Percentiles rank a stretch among this genome's conserved stretches.
These are phyloP conservation scores for Pueraria montana DNA, from an alignment of 306 rosid species.

Conservation along the genomic window DNA sequence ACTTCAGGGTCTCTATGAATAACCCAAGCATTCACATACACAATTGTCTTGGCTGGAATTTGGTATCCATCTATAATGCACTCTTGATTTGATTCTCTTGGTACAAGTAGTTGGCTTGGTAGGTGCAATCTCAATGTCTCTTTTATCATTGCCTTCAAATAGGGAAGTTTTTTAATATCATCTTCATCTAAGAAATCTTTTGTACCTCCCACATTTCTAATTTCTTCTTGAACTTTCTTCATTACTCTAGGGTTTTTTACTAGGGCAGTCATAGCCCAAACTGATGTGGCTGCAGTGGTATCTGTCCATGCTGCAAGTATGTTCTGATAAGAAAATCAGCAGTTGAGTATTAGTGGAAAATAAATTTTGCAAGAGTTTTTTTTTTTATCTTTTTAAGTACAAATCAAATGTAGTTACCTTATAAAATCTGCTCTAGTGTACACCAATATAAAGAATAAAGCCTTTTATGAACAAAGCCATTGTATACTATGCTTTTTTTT, in stretches of 20 bases:
- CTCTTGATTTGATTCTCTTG: background rate
- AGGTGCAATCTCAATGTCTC: background rate
- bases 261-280: conserved; percentile 31
- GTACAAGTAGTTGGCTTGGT: background rate
- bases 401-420: too few species aligned
- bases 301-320: conserved; percentile 38
- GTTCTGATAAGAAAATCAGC: conserved; percentile 33
- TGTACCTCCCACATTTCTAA: background rate
- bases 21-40: background rate
- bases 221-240: background rate
- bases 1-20: background rate
- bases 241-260: background rate
- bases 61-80: background rate
- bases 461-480: too few species aligned
- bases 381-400: too few species aligned
- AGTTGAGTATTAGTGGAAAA: too few species aligned
- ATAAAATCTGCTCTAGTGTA: too few species aligned
- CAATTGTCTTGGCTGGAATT: background rate
- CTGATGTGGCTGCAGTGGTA: conserved; percentile 34
- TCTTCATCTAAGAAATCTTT: background rate
- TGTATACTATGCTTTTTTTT: too few species aligned
- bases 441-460: too few species aligned
- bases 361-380: too few species aligned
- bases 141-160: background rate
- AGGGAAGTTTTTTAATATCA: background rate